Conservation (phyloP, 2,329 filamentous ascomycete genomes). For the Alternaria sp. region DNA sequence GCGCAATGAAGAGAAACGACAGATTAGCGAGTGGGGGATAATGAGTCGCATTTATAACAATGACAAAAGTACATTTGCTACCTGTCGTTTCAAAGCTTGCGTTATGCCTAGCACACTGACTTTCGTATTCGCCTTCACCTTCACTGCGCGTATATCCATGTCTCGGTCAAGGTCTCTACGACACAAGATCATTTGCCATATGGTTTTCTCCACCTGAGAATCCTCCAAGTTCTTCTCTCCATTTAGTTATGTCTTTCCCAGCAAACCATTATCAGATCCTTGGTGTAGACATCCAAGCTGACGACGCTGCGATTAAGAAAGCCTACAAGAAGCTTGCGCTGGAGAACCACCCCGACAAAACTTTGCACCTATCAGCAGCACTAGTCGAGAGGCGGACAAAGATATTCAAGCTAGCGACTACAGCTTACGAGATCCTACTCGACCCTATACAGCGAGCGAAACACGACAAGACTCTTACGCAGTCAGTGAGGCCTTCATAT, state of each 20-base stretch:
- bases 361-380: conserved; percentile 3
- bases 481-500: background rate
- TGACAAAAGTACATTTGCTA: background rate
- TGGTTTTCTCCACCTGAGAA: background rate
- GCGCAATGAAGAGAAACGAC: background rate
- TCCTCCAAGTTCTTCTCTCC: background rate
- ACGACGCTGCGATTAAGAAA: conserved; percentile 7
- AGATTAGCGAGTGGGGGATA: background rate
- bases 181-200: background rate
- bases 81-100: background rate
- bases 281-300: background rate
- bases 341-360: conserved; percentile 17
- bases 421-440: background rate
- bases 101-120: background rate
- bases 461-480: background rate
- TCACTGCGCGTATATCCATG: background rate
- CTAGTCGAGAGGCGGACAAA: background rate
- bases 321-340: conserved; percentile 10
- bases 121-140: background rate
- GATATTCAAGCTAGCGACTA: conserved; percentile 8
- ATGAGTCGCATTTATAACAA: background rate
- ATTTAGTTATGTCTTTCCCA: background rate
- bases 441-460: background rate
- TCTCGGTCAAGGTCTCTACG: background rate
- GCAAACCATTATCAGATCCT: conserved; percentile 14